These are phyloP conservation scores for Dioscorea dumetorum DNA, from an alignment of 106 monocot species.

Conservation along the genomic window DNA sequence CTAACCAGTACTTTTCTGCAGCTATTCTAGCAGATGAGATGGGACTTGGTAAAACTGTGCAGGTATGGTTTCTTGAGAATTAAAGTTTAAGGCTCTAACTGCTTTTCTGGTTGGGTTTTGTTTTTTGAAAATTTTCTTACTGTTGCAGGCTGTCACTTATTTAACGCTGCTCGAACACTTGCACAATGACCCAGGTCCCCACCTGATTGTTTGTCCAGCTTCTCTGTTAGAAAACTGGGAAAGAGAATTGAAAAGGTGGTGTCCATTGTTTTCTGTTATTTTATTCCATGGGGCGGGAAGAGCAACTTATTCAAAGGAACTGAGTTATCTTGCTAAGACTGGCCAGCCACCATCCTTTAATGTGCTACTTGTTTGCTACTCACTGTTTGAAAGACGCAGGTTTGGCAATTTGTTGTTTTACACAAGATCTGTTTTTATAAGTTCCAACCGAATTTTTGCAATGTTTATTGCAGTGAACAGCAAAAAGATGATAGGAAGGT, in stretches of 20 bases:
- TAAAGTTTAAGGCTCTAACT: too few relatives aligned
- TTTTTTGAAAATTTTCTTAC: constrained; percentile 1
- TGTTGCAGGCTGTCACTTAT: constrained; percentile 82
- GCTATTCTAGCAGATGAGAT: constrained; percentile 99
- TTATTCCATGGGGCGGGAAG: constrained; percentile 93
- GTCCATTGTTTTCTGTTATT: constrained; percentile 83
- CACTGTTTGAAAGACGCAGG: constrained; percentile 90
- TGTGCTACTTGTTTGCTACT: constrained; percentile 79
- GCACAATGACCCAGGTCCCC: constrained; percentile 88
- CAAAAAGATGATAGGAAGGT: constrained; percentile 91
- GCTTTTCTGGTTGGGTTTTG: neutral
- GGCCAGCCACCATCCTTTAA: constrained; percentile 89
- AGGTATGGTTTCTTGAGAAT: constrained; percentile 38
- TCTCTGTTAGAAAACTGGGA: constrained; percentile 98
- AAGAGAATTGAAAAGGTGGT: constrained; percentile 91
- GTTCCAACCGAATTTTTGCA: neutral
- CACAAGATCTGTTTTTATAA: too few relatives aligned
- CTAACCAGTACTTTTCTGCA: constrained; percentile 29
- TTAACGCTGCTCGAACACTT: constrained; percentile 73
- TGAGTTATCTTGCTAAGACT: constrained; percentile 67
- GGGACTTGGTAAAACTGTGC: constrained; percentile 98
- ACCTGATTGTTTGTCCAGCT: constrained; percentile 95
- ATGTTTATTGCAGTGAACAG: constrained; percentile 49
- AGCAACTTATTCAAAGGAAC: constrained; percentile 75
- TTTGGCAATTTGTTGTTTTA: constrained; percentile 9